Percentiles rank a stretch among this genome's conserved stretches.
These are phyloP conservation scores for Mycena albidolilacea DNA, from an alignment of 768 basidiomycete genomes.

Conservation along the genomic window DNA sequence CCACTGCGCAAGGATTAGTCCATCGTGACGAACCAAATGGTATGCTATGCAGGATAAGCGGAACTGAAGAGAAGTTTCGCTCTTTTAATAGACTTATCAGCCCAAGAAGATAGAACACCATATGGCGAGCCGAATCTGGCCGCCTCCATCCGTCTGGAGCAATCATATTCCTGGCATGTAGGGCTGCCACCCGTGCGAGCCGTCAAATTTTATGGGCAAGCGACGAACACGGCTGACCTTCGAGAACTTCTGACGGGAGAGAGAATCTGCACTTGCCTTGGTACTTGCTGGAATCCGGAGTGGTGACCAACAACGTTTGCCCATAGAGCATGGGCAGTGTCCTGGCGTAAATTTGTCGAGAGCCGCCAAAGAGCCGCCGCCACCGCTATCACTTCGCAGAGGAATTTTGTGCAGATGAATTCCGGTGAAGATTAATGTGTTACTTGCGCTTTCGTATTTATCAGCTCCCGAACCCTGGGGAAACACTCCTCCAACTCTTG, in stretches of 20 bases:
- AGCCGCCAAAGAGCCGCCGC: no score
- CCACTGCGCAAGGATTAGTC: slow-evolving; percentile 2
- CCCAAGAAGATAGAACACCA: slow-evolving; percentile 19
- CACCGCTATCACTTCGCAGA: no score
- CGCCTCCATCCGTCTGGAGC: slow-evolving; percentile 24
- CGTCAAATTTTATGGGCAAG: slow-evolving; percentile 12
- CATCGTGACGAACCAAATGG: neutral
- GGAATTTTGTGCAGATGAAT: no score
- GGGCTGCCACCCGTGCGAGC: slow-evolving; percentile 10
- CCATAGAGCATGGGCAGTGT: no score
- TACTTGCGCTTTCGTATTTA: no score
- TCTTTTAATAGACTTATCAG: slow-evolving; percentile 26
- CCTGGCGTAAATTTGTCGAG: no score
- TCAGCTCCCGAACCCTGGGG: no score
- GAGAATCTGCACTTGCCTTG: slow-evolving; percentile 9
- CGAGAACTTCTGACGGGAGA: slow-evolving; percentile 17
- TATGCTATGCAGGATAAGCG: slow-evolving; percentile 20
- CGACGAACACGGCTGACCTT: slow-evolving; percentile 17
- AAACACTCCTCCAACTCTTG: no score
- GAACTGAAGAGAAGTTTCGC: slow-evolving; percentile 9
- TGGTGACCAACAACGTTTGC: slow-evolving; percentile 4
- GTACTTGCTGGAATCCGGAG: slow-evolving; percentile 14
- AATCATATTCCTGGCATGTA: slow-evolving; percentile 7
- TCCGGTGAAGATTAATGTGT: no score
- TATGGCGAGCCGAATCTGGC: slow-evolving; percentile 30